Evolutionary conservation across 805 yeast genomes (phyloP).

Genomic region (Kuraishia capsulata): DNA sequence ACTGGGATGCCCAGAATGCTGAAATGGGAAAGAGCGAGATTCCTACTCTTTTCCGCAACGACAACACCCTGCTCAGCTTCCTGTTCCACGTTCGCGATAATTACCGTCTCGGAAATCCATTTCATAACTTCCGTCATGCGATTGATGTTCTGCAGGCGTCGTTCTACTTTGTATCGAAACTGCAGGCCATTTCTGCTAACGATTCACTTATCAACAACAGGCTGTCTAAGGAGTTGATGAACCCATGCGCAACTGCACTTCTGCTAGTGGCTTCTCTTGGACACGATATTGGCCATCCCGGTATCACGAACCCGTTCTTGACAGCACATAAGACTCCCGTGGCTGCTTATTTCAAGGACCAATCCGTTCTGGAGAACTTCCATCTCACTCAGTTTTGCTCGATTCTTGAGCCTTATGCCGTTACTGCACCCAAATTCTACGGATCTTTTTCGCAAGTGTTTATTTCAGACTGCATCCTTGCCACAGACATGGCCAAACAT

Average conservation of each 20-base stretch:
- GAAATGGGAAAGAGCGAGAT: neutral
- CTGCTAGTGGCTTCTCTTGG: slow-evolving; percentile 79
- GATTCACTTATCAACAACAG: neutral
- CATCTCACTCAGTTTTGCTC: slow-evolving; percentile 60
- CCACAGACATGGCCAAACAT: slow-evolving; percentile 94
- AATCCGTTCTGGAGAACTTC: slow-evolving; percentile 73
- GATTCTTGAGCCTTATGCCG: slow-evolving; percentile 45
- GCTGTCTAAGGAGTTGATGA: slow-evolving; percentile 6
- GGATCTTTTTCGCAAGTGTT: neutral
- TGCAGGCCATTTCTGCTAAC: slow-evolving; percentile 1
- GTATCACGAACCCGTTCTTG: slow-evolving; percentile 77
- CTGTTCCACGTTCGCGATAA: slow-evolving; percentile 64
- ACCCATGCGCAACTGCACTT: slow-evolving; percentile 37
- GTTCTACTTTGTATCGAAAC: slow-evolving; percentile 40
- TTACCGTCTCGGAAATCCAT: slow-evolving; percentile 79
- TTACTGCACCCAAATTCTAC: slow-evolving; percentile 16
- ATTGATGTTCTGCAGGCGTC: slow-evolving; percentile 92
- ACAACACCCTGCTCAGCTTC: slow-evolving; percentile 45
- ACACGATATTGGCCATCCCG: slow-evolving; percentile 96
- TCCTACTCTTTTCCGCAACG: slow-evolving; percentile 1
- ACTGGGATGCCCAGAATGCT: slow-evolving; percentile 1
- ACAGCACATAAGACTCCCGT: slow-evolving; percentile 51
- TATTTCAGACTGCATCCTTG: slow-evolving; percentile 33
- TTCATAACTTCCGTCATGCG: slow-evolving; percentile 94
- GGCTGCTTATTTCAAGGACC: slow-evolving; percentile 48